phyloP scores from a whole-genome alignment of 1,139 yeast genomes.

The Kluyveromyces sp. region DNA sequence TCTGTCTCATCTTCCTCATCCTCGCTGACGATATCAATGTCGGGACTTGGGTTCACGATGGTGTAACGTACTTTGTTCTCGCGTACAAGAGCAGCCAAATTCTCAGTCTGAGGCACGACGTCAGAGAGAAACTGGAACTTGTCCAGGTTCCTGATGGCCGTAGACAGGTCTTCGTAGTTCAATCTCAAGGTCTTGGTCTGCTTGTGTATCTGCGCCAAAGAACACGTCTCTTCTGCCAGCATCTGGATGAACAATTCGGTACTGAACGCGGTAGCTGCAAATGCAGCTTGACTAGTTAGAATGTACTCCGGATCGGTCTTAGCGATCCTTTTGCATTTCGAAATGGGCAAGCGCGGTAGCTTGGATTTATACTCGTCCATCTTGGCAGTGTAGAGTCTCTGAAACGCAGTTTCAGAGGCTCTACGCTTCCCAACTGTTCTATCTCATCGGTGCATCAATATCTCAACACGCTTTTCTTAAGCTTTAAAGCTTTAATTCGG shows the following conservation, averaged over 20 bases:
- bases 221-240: conserved; percentile 71
- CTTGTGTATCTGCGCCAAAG: conserved; percentile 29
- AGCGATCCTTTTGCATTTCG: conserved; percentile 76
- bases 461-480: too few species aligned
- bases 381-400: not conserved
- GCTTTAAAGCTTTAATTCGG: too few species aligned
- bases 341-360: conserved; percentile 49
- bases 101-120: conserved; percentile 57
- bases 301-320: conserved; percentile 79
- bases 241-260: conserved; percentile 79
- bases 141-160: conserved; percentile 61
- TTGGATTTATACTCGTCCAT: conserved; percentile 6
- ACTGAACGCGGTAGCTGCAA: conserved; percentile 78
- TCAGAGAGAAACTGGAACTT: conserved; percentile 61
- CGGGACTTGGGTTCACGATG: conserved; percentile 12
- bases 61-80: conserved; percentile 40
- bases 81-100: conserved; percentile 46
- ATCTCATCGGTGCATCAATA: too few species aligned
- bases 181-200: conserved; percentile 18
- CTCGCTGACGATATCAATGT: conserved; percentile 18
- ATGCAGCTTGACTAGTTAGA: conserved; percentile 71
- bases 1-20: conserved; percentile 17
- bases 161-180: conserved; percentile 63
- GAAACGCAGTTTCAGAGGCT: not conserved
- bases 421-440: too few species aligned